These are phyloP conservation scores for Schizosaccharomyces versatilis DNA, from an alignment of 1,139 yeast genomes.

Conservation along the genomic window DNA sequence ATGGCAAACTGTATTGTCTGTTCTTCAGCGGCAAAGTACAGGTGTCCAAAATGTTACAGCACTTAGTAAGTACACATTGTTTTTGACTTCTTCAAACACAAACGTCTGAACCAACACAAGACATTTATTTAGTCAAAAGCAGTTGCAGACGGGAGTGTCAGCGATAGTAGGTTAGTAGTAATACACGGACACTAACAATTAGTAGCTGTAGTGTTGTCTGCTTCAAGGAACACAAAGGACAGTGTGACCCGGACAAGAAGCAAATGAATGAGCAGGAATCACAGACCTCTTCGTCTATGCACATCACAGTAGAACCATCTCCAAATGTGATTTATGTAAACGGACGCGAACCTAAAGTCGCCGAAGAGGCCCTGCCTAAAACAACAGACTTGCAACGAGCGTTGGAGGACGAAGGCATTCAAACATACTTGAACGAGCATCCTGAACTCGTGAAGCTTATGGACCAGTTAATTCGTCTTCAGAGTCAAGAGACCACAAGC, in stretches of 20 bases:
- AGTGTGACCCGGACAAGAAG: neutral
- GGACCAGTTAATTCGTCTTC: neutral
- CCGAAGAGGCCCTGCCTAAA: neutral
- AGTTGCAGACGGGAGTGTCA: too few species aligned
- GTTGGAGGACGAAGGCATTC: neutral
- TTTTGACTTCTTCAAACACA: neutral
- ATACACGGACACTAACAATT: neutral
- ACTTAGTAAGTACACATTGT: neutral
- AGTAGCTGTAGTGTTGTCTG: neutral
- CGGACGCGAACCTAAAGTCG: neutral
- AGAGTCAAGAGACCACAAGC: neutral
- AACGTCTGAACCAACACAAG: neutral
- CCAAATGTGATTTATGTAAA: neutral
- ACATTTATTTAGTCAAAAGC: too few species aligned
- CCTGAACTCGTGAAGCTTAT: neutral
- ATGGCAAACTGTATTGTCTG: too few species aligned
- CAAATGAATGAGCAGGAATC: too few species aligned
- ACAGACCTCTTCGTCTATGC: too few species aligned
- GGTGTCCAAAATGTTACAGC: neutral
- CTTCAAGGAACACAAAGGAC: neutral
- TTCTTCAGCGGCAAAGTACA: neutral
- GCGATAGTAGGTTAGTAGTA: too few species aligned
- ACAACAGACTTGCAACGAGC: neutral
- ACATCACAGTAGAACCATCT: neutral
- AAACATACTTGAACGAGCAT: neutral